Evolutionary conservation across 129 eudicot genomes (phyloP), one percentile per base, ranked within the genome.

Genomic region (Arctium minus): DNA sequence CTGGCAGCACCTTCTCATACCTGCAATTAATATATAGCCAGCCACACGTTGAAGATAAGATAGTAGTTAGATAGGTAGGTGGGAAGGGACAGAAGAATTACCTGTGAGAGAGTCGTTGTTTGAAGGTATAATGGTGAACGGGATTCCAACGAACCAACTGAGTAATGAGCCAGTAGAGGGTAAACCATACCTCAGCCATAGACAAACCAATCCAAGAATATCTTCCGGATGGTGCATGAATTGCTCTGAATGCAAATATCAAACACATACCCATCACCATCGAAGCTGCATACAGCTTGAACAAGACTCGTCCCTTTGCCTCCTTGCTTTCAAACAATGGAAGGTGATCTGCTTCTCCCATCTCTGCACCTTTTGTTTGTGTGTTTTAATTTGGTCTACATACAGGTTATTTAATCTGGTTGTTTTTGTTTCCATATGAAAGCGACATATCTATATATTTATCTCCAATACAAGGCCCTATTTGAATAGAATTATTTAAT

Each of bases 81-180:
- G 29, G 18, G 29, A n/a, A 17, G 68, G 67, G 2, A 50, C 5
- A 1, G 67, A 56, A 56, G 22, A 12, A 13, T 72, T 36, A 76
- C 85, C 79, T 75, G 44, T 75, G 35, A 13, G 85, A 82, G 85
- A 82, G 85, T 60, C 80, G 46, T 15, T 82, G 36, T 82, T 82
- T 82, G 75, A 74, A 82, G 85, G 85, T 82, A 12, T 1, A 5
- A 17, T 48, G 85, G 70, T 68, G 68, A 33, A 83, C 33, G 8
- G 86, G 86, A 70, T 83, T 83, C 86, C 86, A 83, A 6, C 86
- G 82, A 70, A 76, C 86, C 33, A 76, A 69, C 32, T 76, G 86
- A 70, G 86, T 83, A 15, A 83, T 76, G 46, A 83, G 56, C 86
- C 86, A 76, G 81, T 83, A 83, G 42, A 86, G 29, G 75, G 78